A percentile compares a stretch with the other conserved stretches of the same genome.
Evolutionary conservation across 2,329 filamentous ascomycete species (phyloP).

Genomic region (Diaporthe humulicola): DNA sequence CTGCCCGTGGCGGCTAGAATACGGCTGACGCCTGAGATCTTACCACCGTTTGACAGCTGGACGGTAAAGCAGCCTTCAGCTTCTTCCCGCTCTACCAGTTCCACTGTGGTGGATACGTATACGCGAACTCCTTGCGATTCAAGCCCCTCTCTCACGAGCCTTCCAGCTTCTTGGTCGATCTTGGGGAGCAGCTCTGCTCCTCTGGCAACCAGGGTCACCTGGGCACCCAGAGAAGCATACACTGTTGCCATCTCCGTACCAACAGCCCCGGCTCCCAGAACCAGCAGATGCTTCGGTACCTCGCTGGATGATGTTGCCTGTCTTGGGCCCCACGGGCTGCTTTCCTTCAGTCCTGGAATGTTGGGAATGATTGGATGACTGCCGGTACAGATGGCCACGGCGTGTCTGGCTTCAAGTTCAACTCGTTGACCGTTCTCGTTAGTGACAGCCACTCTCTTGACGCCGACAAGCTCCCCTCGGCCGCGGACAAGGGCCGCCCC

Average conservation of each 20-base stretch:
- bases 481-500: background rate
- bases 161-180: background rate
- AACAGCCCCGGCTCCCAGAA: background rate
- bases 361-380: background rate
- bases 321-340: conserved; percentile 1
- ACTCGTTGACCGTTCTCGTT: background rate
- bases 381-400: background rate
- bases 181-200: background rate
- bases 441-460: conserved; percentile 1
- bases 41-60: background rate
- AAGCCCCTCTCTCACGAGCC: background rate
- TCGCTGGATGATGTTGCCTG: conserved; percentile 11
- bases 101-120: background rate
- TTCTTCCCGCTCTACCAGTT: background rate
- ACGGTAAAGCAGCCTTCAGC: background rate
- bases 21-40: background rate
- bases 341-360: background rate
- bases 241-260: conserved; percentile 1
- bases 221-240: background rate
- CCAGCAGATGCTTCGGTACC: background rate
- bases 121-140: background rate
- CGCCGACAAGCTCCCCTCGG: background rate
- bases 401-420: background rate
- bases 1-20: background rate
- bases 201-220: background rate